Conservation (phyloP, 2,329 filamentous ascomycete species). For the Albifimbria verrucaria region DNA sequence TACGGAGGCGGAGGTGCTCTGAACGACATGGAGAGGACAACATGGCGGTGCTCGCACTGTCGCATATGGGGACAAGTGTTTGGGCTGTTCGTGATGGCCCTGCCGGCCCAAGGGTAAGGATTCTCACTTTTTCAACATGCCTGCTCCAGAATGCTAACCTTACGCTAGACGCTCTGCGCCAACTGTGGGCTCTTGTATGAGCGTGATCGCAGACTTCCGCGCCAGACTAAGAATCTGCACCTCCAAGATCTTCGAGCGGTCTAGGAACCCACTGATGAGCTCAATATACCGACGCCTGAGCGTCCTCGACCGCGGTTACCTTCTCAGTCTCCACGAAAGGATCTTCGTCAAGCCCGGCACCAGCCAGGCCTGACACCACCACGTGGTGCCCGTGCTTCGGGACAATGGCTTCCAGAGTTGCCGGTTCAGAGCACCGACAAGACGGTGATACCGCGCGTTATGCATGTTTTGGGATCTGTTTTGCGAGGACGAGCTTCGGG, state of each 20-base stretch:
- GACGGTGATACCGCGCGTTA: slow-evolving; percentile 9
- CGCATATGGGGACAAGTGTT: slow-evolving; percentile 83
- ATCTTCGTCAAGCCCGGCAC: background rate
- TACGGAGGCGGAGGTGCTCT: slow-evolving; percentile 69
- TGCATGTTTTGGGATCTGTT: slow-evolving; percentile 19
- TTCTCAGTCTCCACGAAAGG: slow-evolving; percentile 9
- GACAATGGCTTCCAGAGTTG: slow-evolving; percentile 3
- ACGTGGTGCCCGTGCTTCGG: background rate
- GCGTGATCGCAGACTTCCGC: slow-evolving; percentile 76
- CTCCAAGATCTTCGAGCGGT: slow-evolving; percentile 27
- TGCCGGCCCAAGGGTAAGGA: slow-evolving; percentile 73
- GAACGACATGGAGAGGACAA: slow-evolving; percentile 72
- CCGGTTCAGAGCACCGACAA: slow-evolving; percentile 6
- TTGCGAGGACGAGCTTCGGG: slow-evolving; percentile 23
- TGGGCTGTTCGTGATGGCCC: slow-evolving; percentile 96
- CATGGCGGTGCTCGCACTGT: slow-evolving; percentile 89
- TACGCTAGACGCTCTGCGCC: slow-evolving; percentile 73
- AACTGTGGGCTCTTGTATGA: slow-evolving; percentile 91
- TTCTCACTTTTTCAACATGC: too few relatives aligned
- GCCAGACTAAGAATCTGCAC: slow-evolving; percentile 39
- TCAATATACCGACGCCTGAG: slow-evolving; percentile 6
- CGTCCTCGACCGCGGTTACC: slow-evolving; percentile 2
- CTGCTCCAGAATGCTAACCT: slow-evolving; percentile 14
- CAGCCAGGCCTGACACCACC: background rate
- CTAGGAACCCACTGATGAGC: slow-evolving; percentile 21